These are phyloP conservation scores for Massarina eburnea DNA, from an alignment of 2,329 filamentous ascomycete species.

Conservation along the genomic window DNA sequence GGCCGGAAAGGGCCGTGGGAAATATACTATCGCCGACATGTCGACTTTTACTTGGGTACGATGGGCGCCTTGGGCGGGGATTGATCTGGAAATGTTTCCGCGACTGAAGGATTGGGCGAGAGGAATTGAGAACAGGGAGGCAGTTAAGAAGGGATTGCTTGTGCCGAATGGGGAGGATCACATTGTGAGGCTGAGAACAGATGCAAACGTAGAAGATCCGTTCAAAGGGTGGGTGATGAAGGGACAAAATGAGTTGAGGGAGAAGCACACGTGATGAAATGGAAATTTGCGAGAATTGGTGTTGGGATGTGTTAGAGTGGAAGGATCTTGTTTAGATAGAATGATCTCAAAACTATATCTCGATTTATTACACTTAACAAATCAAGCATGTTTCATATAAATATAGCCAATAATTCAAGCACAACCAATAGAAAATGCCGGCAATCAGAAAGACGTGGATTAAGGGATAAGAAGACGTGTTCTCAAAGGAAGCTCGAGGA, in stretches of 20 bases:
- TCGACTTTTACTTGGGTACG: constrained; percentile 77
- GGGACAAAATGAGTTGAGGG: constrained; percentile 19
- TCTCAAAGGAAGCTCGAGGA: too few relatives aligned
- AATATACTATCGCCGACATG: constrained; percentile 64
- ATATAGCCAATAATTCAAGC: too few relatives aligned
- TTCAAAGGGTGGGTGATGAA: constrained; percentile 29
- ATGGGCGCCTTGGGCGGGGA: constrained; percentile 58
- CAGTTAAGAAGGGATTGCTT: constrained; percentile 60
- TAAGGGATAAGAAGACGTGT: too few relatives aligned
- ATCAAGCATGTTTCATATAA: too few relatives aligned
- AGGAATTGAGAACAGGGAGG: constrained; percentile 19
- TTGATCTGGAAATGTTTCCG: constrained; percentile 68
- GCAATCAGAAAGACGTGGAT: too few relatives aligned
- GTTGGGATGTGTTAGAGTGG: too few relatives aligned
- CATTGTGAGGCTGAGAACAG: constrained; percentile 22
- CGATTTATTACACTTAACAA: too few relatives aligned
- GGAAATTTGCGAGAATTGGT: neutral
- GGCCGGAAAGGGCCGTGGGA: constrained; percentile 62
- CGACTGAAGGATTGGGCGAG: constrained; percentile 57
- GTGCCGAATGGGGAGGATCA: constrained; percentile 27
- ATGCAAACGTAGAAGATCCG: constrained; percentile 24
- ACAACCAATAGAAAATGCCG: too few relatives aligned
- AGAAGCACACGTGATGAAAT: constrained; percentile 10
- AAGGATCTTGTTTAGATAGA: too few relatives aligned
- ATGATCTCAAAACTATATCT: too few relatives aligned